Evolutionary conservation across 768 basidiomycete genomes (phyloP), one percentile per base, ranked within the genome.

Genomic region (Cyathus striatus): DNA sequence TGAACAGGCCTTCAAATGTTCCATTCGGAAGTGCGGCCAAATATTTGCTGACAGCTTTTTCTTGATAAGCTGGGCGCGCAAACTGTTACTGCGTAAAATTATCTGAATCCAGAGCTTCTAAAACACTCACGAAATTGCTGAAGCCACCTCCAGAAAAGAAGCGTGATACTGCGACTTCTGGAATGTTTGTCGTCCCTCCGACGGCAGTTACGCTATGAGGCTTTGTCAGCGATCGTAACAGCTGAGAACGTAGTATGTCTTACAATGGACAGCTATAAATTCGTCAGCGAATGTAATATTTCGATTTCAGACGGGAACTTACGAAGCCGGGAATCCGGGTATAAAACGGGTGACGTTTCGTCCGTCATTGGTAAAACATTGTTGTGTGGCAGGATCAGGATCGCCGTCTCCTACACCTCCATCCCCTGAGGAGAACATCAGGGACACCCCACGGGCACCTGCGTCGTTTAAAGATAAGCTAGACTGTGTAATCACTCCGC

Each of bases 91-190:
- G n/a, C n/a, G n/a, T n/a, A n/a, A n/a, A n/a, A n/a, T n/a, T n/a
- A n/a, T n/a, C n/a, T n/a, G n/a, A n/a, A n/a, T n/a, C n/a, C n/a
- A n/a, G n/a, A n/a, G n/a, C n/a, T n/a, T n/a, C n/a, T n/a, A n/a
- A n/a, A n/a, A n/a, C 34, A 50, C 69, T 48, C 25, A 83, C 82
- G 42, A 76, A 76, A 48, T 82, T 68, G 56, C 82, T 84, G 65
- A 87, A 89, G 14, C 86, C 84, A 14, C 85, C 84, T 5, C 83
- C 81, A 23, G 83, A 85, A 63, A 82, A 82, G 49, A 64, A 67
- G 18, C 61, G 49, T n/a, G 41, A 56, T 0, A 69, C 73, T 0
- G 76, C 78, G 3, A 65, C 65, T 58, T 87, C 84, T 0, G 81
- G 83, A 32, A 62, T 47, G 26, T 55, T 55, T 0, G 51, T 45